Conservation (phyloP, 805 yeast genomes). For the Saccharomyces cerevisiae region DNA sequence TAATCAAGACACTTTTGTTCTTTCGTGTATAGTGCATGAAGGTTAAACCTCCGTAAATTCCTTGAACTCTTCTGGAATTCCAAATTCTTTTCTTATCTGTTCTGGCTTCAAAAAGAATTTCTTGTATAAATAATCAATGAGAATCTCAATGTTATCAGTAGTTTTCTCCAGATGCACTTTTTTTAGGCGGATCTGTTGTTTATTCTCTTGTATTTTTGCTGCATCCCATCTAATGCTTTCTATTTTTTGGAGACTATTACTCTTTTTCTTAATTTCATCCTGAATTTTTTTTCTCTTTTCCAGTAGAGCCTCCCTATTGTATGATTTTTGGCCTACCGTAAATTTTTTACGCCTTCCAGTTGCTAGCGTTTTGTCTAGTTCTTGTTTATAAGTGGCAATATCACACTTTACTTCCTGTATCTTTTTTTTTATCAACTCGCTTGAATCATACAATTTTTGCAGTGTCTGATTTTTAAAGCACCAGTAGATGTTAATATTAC, state of each 20-base stretch:
- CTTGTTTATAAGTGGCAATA: not conserved
- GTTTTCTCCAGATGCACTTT: conserved; percentile 8
- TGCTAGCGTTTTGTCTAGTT: not conserved
- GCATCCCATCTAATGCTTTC: conserved; percentile 17
- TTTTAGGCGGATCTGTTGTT: conserved; percentile 3
- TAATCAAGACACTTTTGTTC: not conserved
- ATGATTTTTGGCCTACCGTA: not conserved
- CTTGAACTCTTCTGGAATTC: conserved; percentile 37
- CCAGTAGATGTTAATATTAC: conserved; percentile 45
- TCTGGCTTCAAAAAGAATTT: conserved; percentile 25
- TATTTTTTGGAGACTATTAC: conserved; percentile 1
- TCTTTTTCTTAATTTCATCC: not conserved
- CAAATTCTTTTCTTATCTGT: conserved; percentile 33
- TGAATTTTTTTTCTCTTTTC: conserved; percentile 4
- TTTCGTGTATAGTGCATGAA: not conserved
- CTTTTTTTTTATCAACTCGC: conserved; percentile 4
- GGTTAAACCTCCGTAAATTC: conserved; percentile 11
- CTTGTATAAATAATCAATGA: conserved; percentile 32
- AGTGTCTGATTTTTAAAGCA: conserved; percentile 29
- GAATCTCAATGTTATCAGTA: conserved; percentile 37
- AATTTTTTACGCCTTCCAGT: not conserved
- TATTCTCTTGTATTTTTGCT: conserved; percentile 7
- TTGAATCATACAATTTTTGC: conserved; percentile 9
- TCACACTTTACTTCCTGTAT: not conserved
- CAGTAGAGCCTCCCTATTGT: not conserved